Evolutionary conservation across 164 flowering plant species (phyloP).

Genomic region (Chloranthus sessilifolius): DNA sequence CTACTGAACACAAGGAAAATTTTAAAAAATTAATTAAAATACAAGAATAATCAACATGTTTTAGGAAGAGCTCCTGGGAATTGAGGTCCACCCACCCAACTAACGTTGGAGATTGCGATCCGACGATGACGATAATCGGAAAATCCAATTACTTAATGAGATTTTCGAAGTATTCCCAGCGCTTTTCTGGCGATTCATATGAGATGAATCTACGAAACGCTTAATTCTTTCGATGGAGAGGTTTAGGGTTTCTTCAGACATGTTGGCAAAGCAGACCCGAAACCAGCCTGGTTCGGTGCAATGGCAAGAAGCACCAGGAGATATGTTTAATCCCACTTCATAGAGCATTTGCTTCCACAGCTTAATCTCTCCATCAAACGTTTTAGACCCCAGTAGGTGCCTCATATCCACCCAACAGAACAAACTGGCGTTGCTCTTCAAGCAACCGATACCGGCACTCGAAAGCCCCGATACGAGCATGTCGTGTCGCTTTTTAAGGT

Average conservation of each 20-base stretch:
- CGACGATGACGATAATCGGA: constrained; percentile 33
- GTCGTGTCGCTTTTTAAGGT: constrained; percentile 21
- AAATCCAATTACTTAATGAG: constrained; percentile 49
- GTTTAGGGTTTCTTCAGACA: constrained; percentile 59
- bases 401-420: constrained; percentile 96
- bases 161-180: constrained; percentile 16
- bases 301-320: constrained; percentile 88
- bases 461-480: constrained; percentile 26
- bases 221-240: constrained; percentile 49
- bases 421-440: constrained; percentile 54
- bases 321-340: constrained; percentile 62
- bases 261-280: constrained; percentile 82
- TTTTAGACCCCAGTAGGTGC: constrained; percentile 40
- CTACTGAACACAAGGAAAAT: background rate
- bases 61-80: fast-evolving
- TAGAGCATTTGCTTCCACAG: constrained; percentile 75
- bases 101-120: background rate
- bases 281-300: constrained; percentile 96
- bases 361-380: constrained; percentile 66
- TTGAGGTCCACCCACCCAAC: background rate
- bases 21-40: background rate
- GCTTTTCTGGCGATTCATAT: background rate
- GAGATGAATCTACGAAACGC: constrained; percentile 28
- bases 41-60: background rate
- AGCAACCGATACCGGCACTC: constrained; percentile 17